Evolutionary conservation across 2,329 filamentous ascomycete species (phyloP).

Genomic region (Didymellaceae sp.): DNA sequence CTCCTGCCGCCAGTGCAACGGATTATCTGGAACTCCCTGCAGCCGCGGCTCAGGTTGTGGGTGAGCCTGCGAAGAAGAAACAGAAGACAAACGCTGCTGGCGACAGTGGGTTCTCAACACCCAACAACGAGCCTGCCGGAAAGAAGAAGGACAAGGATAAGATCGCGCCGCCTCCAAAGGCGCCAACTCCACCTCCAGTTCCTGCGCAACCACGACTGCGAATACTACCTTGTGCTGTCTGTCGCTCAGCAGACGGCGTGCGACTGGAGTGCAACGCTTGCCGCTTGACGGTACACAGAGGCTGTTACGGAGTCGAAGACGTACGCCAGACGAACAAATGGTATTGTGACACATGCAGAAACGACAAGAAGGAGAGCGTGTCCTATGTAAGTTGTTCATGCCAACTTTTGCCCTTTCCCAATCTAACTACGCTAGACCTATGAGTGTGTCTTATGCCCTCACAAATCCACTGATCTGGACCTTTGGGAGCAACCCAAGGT

Average conservation of each 20-base stretch:
- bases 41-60: slow-evolving; percentile 31
- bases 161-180: slow-evolving; percentile 55
- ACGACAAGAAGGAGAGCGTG: slow-evolving; percentile 88
- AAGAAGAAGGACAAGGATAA: slow-evolving; percentile 50
- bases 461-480: slow-evolving; percentile 80
- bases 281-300: slow-evolving; percentile 86
- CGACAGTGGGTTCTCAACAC: slow-evolving; percentile 56
- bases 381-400: slow-evolving; percentile 73
- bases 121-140: slow-evolving; percentile 50
- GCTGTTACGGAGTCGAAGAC: slow-evolving; percentile 88
- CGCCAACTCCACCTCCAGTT: slow-evolving; percentile 64
- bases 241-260: slow-evolving; percentile 68
- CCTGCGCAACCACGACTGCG: slow-evolving; percentile 82
- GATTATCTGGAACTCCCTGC: slow-evolving; percentile 39
- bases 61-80: slow-evolving; percentile 67
- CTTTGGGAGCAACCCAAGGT: slow-evolving; percentile 82
- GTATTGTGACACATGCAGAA: slow-evolving; percentile 94
- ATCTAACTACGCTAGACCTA: slow-evolving; percentile 67
- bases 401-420: neutral
- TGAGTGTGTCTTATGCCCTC: slow-evolving; percentile 89
- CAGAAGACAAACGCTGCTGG: slow-evolving; percentile 55
- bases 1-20: slow-evolving; percentile 30
- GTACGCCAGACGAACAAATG: slow-evolving; percentile 74
- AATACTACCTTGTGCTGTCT: slow-evolving; percentile 84
- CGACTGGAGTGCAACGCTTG: slow-evolving; percentile 82